Conservation (phyloP, 2,329 filamentous ascomycete species). For the Sclerotinia trifoliorum region DNA sequence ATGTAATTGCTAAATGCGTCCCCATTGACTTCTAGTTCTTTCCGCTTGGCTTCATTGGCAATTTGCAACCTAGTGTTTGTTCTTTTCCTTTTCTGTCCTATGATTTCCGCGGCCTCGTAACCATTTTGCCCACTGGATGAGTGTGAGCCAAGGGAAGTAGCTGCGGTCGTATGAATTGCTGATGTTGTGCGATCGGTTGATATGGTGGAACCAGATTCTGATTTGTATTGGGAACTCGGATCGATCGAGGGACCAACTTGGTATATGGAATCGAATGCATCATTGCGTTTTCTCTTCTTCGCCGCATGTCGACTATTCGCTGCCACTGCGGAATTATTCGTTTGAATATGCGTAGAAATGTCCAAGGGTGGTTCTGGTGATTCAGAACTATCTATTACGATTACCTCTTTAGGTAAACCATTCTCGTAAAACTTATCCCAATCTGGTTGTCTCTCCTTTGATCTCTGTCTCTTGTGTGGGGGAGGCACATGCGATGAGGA, state of each 20-base stretch:
- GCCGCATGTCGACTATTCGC: slow-evolving; percentile 62
- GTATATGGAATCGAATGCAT: slow-evolving; percentile 68
- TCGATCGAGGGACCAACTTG: slow-evolving; percentile 69
- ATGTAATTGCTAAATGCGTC: slow-evolving; percentile 78
- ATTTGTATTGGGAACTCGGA: slow-evolving; percentile 66
- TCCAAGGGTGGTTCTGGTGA: slow-evolving; percentile 43
- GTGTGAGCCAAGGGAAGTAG: slow-evolving; percentile 77
- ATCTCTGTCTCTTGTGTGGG: slow-evolving; percentile 43
- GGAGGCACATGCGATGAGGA: slow-evolving; percentile 36
- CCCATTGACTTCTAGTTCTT: slow-evolving; percentile 67
- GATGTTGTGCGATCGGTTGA: slow-evolving; percentile 85
- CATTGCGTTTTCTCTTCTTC: slow-evolving; percentile 62
- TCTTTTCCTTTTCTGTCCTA: slow-evolving; percentile 86
- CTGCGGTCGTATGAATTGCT: slow-evolving; percentile 78
- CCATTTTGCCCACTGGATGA: slow-evolving; percentile 57
- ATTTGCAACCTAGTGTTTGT: slow-evolving; percentile 71
- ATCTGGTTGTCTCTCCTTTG: slow-evolving; percentile 59
- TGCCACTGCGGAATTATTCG: slow-evolving; percentile 35
- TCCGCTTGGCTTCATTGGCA: slow-evolving; percentile 77
- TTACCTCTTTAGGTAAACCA: slow-evolving; percentile 79
- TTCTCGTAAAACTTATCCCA: slow-evolving; percentile 83
- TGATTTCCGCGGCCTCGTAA: slow-evolving; percentile 65
- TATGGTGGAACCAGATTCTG: slow-evolving; percentile 63
- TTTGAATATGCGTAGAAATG: slow-evolving; percentile 43
- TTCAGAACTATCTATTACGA: slow-evolving; percentile 74